Base-by-base conservation (phyloP, 1,284 basidiomycete genomes). In the Mycocalia duriaeana region DNA sequence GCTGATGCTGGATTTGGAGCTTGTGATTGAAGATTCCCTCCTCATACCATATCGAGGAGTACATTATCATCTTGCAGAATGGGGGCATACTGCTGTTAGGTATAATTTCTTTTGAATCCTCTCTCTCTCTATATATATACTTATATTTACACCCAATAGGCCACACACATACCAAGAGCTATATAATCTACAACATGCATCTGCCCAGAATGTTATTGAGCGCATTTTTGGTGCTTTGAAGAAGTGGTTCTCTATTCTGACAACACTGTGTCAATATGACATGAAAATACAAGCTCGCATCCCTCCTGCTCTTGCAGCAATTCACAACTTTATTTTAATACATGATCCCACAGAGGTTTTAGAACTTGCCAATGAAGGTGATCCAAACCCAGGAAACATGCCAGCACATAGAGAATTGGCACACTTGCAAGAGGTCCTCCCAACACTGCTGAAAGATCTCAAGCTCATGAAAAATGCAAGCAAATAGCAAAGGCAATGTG, bases 141-240 rank as follows among this genome's bases (percentile, higher is more conserved):
- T 34, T 11, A 34, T 13, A 34, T 34, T 2, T 13, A 39, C 18
- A 14, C 9, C 19, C 9, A 24, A 37, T 50, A 52, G 50, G 9
- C 50, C 44, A 25, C 19, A 14, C 19, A 66, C 62, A 40, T 13
- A 42, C 4, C 28, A 72, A 39, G 67, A 73, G 48, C 54, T 75
- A 0, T 75, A 65, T 54, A 73, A 71, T 45, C 56, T 73, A 1
- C 48, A 52, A 0, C 69, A 75, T 57, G 59, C 68, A 8, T 47
- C 47, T 19, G 51, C 56, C 5, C 49, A 57, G 2, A 71, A 72
- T 51, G 58, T 69, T 5, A 55, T 73, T 48, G 63, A 74, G 48
- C 56, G 54, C 0, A 67, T 68, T 2, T 73, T 75, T 64, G 67
- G 70, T 18, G 54, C 71, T 4, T 14, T 68, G 34, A 73, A 75